Conservation (phyloP, 495 filamentous ascomycete genomes). For the Xanthoparmelia taractica region DNA sequence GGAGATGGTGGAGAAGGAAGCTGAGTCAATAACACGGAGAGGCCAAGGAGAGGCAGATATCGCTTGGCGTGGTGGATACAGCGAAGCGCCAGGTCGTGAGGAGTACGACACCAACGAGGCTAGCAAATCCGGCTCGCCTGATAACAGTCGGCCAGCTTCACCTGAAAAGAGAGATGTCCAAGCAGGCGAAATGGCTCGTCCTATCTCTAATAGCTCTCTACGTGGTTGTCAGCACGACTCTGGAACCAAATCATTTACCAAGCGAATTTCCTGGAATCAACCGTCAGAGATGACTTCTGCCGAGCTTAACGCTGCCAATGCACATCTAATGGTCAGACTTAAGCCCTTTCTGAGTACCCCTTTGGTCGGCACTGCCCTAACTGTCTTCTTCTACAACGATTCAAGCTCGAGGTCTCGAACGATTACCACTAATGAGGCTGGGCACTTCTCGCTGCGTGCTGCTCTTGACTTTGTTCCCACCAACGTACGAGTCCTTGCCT, state of each 20-base stretch:
- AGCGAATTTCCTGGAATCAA: slow-evolving; percentile 43
- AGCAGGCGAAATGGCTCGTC: slow-evolving; percentile 18
- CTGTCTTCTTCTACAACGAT: slow-evolving; percentile 88
- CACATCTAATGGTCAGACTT: slow-evolving; percentile 75
- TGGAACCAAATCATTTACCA: slow-evolving; percentile 32
- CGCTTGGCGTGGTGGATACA: slow-evolving; percentile 58
- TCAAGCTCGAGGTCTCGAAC: slow-evolving; percentile 67
- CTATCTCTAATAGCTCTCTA: slow-evolving; percentile 22
- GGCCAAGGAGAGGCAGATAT: slow-evolving; percentile 63
- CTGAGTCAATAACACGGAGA: slow-evolving; percentile 60
- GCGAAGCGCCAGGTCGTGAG: slow-evolving; percentile 38
- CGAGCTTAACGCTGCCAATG: slow-evolving; percentile 72
- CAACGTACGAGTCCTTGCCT: slow-evolving; percentile 77
- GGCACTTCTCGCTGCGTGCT: slow-evolving; percentile 73
- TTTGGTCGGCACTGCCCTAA: slow-evolving; percentile 63
- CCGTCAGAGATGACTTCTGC: slow-evolving; percentile 54
- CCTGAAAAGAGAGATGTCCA: slow-evolving; percentile 11
- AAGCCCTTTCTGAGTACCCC: slow-evolving; percentile 84
- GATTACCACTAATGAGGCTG: slow-evolving; percentile 70
- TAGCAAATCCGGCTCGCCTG: slow-evolving; percentile 20
- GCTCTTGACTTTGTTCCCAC: slow-evolving; percentile 85
- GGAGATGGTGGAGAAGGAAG: slow-evolving; percentile 61
- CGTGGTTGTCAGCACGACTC: slow-evolving; percentile 28
- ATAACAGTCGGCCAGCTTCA: slow-evolving; percentile 21
- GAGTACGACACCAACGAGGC: slow-evolving; percentile 23